These are phyloP conservation scores for Orbilia oligospora DNA, from an alignment of 2,329 filamentous ascomycete species.

Conservation along the genomic window DNA sequence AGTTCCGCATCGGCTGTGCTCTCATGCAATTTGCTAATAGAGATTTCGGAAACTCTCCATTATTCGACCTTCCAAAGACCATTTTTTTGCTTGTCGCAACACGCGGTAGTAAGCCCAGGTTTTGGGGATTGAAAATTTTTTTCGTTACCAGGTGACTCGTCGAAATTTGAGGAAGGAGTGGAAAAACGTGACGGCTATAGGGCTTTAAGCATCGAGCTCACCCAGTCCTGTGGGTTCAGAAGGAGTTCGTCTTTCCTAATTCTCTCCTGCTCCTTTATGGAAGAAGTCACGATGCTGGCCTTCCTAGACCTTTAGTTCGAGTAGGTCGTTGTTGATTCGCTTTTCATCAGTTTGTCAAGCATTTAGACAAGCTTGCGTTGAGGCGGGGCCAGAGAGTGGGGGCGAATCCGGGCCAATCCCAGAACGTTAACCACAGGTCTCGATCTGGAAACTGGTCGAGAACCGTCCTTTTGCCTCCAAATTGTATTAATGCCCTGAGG, in stretches of 20 bases:
- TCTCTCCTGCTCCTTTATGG: constrained; percentile 9
- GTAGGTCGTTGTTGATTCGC: constrained; percentile 10
- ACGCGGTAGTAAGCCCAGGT: constrained; percentile 30
- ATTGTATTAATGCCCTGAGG: constrained; percentile 1
- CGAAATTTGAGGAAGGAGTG: constrained; percentile 38
- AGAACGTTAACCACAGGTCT: constrained; percentile 32
- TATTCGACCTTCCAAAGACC: constrained; percentile 23
- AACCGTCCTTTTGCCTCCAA: constrained; percentile 22
- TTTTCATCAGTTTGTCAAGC: constrained; percentile 8
- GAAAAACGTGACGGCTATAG: constrained; percentile 45
- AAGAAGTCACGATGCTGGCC: constrained; percentile 39
- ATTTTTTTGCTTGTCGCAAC: constrained; percentile 26
- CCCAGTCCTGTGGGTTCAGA: constrained; percentile 34
- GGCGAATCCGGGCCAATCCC: constrained; percentile 50
- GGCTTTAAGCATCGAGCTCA: constrained; percentile 43
- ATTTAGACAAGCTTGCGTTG: constrained; percentile 28
- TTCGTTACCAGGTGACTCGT: constrained; percentile 49
- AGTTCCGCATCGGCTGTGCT: constrained; percentile 24
- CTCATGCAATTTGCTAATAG: constrained; percentile 57
- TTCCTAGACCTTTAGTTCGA: constrained; percentile 8
- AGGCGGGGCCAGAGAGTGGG: constrained; percentile 50
- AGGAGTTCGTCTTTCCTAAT: constrained; percentile 58
- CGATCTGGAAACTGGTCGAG: constrained; percentile 49
- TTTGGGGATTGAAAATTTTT: constrained; percentile 40
- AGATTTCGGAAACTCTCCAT: constrained; percentile 46